These are phyloP conservation scores for Exophiala mesophila DNA, from an alignment of 2,329 filamentous ascomycete genomes.

Conservation along the genomic window DNA sequence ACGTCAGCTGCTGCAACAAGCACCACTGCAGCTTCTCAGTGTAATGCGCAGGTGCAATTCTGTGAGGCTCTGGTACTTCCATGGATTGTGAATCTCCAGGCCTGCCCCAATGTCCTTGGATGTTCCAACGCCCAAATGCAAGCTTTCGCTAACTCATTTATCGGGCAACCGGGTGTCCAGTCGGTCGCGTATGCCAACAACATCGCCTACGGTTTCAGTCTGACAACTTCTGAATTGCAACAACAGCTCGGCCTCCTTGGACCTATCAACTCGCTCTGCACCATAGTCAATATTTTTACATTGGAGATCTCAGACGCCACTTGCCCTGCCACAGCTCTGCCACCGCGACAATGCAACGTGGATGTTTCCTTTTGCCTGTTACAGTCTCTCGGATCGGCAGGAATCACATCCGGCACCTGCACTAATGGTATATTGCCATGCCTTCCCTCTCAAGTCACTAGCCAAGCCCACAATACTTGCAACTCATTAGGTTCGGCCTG, in stretches of 20 bases:
- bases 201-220: neutral
- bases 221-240: neutral
- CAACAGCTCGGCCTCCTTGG: neutral
- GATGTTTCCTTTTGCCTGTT: no score
- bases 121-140: slow-evolving; percentile 1
- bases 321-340: neutral
- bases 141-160: slow-evolving; percentile 1
- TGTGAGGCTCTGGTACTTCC: neutral
- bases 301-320: neutral
- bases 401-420: no score
- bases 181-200: neutral
- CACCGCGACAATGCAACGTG: neutral
- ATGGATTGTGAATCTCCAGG: neutral
- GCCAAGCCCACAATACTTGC: no score
- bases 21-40: no score
- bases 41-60: neutral
- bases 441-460: no score
- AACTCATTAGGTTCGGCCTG: no score
- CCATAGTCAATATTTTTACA: neutral
- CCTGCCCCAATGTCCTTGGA: neutral
- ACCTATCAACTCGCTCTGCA: neutral
- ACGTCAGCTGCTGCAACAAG: no score
- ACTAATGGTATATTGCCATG: no score
- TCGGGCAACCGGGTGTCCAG: neutral
- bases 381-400: no score